Conservation (phyloP, 441 rosid species). For the Gossypium lobatum region DNA sequence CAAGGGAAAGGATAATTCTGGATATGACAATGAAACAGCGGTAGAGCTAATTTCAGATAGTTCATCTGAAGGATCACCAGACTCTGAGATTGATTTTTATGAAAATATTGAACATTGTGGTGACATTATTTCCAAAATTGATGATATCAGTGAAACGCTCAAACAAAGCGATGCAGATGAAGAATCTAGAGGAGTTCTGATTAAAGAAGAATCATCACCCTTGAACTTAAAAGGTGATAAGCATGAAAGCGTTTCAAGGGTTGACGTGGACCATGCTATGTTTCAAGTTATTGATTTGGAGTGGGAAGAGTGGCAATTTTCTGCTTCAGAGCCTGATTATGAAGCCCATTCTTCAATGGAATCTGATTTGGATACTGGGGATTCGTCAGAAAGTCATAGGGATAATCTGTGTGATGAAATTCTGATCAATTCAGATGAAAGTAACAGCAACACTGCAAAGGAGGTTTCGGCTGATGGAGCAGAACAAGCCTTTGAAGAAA, state of each 20-base stretch:
- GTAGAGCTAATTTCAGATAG: slow-evolving; percentile 25
- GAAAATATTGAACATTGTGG: slow-evolving; percentile 12
- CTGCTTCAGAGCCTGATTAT: slow-evolving; percentile 16
- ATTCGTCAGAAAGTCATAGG: slow-evolving; percentile 20
- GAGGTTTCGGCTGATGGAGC: slow-evolving; percentile 25
- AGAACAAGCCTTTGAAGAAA: slow-evolving; percentile 27
- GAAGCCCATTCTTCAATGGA: slow-evolving; percentile 19
- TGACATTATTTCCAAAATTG: not conserved
- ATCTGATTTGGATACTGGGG: slow-evolving; percentile 17
- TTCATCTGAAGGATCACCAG: slow-evolving; percentile 33
- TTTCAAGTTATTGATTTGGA: slow-evolving; percentile 39
- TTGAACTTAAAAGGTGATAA: slow-evolving; percentile 16
- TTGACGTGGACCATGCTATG: slow-evolving; percentile 15
- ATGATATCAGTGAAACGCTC: not conserved
- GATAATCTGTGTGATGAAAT: slow-evolving; percentile 17
- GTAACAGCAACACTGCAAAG: slow-evolving; percentile 17
- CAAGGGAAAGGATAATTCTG: slow-evolving; percentile 1
- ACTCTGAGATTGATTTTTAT: slow-evolving; percentile 35
- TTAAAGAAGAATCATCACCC: slow-evolving; percentile 14
- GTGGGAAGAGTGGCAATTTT: slow-evolving; percentile 35
- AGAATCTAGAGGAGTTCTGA: slow-evolving; percentile 1
- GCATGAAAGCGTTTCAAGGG: slow-evolving; percentile 17
- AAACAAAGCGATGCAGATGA: slow-evolving; percentile 14
- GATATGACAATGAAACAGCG: slow-evolving; percentile 9
- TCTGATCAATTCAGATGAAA: slow-evolving; percentile 17